Evolutionary conservation across 2,329 filamentous ascomycete genomes (phyloP), one percentile per base, ranked within the genome.

Genomic region (Penicillium sp.): DNA sequence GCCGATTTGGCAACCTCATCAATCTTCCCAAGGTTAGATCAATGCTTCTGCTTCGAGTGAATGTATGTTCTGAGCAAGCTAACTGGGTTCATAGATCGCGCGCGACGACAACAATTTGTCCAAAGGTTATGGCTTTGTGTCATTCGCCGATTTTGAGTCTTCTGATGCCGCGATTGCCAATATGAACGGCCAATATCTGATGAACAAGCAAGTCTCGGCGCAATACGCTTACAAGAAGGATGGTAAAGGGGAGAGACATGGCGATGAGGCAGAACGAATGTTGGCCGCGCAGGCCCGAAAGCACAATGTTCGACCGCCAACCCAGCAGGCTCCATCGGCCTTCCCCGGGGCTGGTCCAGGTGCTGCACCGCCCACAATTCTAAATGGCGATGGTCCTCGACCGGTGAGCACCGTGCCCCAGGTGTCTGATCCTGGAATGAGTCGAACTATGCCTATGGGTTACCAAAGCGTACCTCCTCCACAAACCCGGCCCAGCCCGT

Each of bases 161-260:
- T 95, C 92, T 11, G 95, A 99, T 70, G 89, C 91, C 61, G 93
- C 95, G 43, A 91, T 96, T 62, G 84, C 88, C 64, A 95, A 93
- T 73, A 93, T 99, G 89, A 90, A 96, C 73, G 92, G 92, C 51
- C 93, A 98, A 78, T 98, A 95, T 76, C 86, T 99, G 59, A 93
- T 96, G 82, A 96, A 95, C 81, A 96, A 96, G 79, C 91, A 96
- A 75, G 89, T 98, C 67, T 91, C 90, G 3, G 95, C 99, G 45
- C 93, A 98, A 77, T 99, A 98, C 75, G 95, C 95, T 39, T 98
- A 96, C 84, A 99, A 99, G 83, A 98, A 98, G 78, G 95, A 99
- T 70, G 95, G 95, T 66, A 96, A 96, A 79, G 93, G 93, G 67
- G 93, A 98, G 78, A 84, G 95, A 57, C 95, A 99, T 72, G 95